Base-by-base conservation (phyloP, 2,329 filamentous ascomycete genomes). In the Cladobotryum mycophilum region DNA sequence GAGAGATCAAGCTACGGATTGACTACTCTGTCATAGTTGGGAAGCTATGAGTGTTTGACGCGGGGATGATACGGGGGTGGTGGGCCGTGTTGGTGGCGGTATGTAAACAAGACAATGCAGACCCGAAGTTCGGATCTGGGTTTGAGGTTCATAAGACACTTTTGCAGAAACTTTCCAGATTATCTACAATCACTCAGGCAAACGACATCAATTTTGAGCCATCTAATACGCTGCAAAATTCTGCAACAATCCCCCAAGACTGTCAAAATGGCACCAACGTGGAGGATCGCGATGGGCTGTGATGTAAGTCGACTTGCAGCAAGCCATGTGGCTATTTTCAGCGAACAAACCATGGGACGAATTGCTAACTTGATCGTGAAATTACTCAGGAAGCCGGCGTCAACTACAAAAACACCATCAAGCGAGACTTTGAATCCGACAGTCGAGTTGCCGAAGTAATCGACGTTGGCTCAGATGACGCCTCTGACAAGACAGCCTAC, bases 391-490 rank as follows among this genome's bases (percentile, higher is more conserved):
- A 89, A 60, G 88, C 88, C 53, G 89, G 89, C 64, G 78, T 86
- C 61, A 73, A 71, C 58, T 93, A 93, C 80, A 93, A 92, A 70
- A 81, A 84, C 65, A 80, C 81, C 58, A 84, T 95, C 72, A 88
- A 88, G 65, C 74, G 76, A 47, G 84, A 89, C 63, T 81, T 95
- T 54, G 76, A 84, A 57, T 74, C 79, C 44, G 80, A 87, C 69
- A 70, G 79, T 3, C 81, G 83, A 55, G 86, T 95, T 56, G 70
- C 75, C 50, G 76, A 79, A 54, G 76, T 93, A 56, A 76, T 80
- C 55, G 89, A 95, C 63, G 86, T 93, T 45, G 89, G 89, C 59
- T 84, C 88, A 57, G 73, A 80, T 59, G 73, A 75, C 41, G 62
- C 74, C 49, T 70, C 74, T 51, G 87, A 93, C 75, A 89, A 88